These are phyloP conservation scores for Hylodesmum podocarpum DNA, from an alignment of 306 rosid genomes.

Conservation along the genomic window DNA sequence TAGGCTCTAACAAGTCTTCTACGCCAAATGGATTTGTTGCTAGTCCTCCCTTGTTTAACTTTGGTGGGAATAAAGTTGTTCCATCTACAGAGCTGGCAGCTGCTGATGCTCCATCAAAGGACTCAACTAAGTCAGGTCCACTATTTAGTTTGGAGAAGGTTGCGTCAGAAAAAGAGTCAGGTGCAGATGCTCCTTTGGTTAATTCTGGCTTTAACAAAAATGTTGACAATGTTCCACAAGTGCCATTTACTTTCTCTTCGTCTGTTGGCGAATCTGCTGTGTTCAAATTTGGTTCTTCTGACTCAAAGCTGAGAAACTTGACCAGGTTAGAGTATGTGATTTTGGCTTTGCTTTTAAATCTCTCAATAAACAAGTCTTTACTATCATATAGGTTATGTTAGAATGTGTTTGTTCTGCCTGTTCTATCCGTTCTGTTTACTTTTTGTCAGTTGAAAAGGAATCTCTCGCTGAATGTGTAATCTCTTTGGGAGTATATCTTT, in stretches of 20 bases:
- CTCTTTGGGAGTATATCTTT: not conserved
- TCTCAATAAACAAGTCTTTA: not conserved
- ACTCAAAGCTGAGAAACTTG: slow-evolving; percentile 38
- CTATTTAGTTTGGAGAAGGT: slow-evolving; percentile 37
- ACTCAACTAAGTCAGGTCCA: slow-evolving; percentile 21
- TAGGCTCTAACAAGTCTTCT: slow-evolving; percentile 34
- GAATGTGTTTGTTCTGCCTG: not conserved
- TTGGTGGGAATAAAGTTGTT: slow-evolving; percentile 35
- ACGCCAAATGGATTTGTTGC: slow-evolving; percentile 35
- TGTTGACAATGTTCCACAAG: slow-evolving; percentile 32
- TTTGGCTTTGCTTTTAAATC: not conserved
- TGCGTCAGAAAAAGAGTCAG: slow-evolving; percentile 37
- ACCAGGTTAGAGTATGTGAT: slow-evolving; percentile 49
- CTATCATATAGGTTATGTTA: not conserved
- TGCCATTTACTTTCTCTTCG: slow-evolving; percentile 41
- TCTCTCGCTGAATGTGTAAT: not conserved
- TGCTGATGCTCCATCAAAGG: slow-evolving; percentile 25
- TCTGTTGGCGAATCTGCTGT: slow-evolving; percentile 34
- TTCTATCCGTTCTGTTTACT: not conserved
- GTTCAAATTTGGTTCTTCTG: slow-evolving; percentile 38
- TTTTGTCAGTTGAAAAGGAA: not conserved
- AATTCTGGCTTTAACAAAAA: slow-evolving; percentile 38
- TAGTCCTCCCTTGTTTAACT: slow-evolving; percentile 27
- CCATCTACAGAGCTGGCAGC: slow-evolving; percentile 24
- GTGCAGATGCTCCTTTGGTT: slow-evolving; percentile 29